Evolutionary conservation across 441 rosid species (phyloP).

Genomic region (Populus hybrid): DNA sequence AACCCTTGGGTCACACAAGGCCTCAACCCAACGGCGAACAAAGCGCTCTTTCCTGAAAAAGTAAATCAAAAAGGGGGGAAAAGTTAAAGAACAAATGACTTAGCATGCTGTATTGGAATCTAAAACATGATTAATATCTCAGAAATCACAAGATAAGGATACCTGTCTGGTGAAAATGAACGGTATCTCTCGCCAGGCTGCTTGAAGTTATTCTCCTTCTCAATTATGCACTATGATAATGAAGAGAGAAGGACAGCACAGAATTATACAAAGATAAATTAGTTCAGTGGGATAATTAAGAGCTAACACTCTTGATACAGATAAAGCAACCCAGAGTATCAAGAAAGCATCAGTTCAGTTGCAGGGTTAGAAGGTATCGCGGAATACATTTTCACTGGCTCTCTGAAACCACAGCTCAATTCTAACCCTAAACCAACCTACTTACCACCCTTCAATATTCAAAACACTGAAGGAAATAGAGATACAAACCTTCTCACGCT

Average conservation of each 20-base stretch:
- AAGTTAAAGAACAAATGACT: background rate
- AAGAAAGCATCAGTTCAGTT: no score
- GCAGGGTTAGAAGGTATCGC: no score
- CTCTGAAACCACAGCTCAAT: no score
- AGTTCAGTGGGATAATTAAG: background rate
- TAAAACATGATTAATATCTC: background rate
- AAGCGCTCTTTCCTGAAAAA: slow-evolving; percentile 73
- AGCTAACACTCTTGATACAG: no score
- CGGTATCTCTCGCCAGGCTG: slow-evolving; percentile 88
- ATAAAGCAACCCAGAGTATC: no score
- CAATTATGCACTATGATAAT: slow-evolving; percentile 52
- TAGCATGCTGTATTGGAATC: background rate
- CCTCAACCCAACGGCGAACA: slow-evolving; percentile 66
- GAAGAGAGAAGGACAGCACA: background rate
- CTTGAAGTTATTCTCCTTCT: slow-evolving; percentile 90
- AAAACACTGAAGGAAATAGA: background rate
- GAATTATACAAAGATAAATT: background rate
- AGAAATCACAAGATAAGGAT: background rate
- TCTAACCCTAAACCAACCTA: background rate
- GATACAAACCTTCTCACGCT: slow-evolving; percentile 69
- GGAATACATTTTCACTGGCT: no score
- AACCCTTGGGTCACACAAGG: slow-evolving; percentile 70
- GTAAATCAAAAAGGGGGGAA: slow-evolving; percentile 5
- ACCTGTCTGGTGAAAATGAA: slow-evolving; percentile 80
- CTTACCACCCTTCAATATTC: background rate